A percentile compares a stretch with the other conserved stretches of the same genome.
Conservation (phyloP, 2,329 filamentous ascomycete species). For the Fusarium nematophilum region DNA sequence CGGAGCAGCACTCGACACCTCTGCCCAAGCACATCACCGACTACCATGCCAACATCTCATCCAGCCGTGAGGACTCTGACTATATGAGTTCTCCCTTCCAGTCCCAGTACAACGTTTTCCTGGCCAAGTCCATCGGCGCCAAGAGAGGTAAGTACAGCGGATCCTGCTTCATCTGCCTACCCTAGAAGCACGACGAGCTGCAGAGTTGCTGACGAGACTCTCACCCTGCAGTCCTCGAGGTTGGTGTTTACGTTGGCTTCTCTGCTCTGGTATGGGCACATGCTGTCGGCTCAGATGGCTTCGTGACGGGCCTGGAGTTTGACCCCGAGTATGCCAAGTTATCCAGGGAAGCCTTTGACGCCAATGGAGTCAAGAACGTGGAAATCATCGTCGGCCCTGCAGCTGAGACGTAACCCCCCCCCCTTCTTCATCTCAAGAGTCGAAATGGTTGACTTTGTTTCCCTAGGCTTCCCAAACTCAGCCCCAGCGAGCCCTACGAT, state of each 20-base stretch:
- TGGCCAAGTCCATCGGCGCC: conserved; percentile 55
- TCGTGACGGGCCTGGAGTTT: conserved; percentile 60
- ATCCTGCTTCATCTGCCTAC: background rate
- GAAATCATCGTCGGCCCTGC: conserved; percentile 61
- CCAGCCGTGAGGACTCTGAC: conserved; percentile 44
- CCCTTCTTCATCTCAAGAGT: too few relatives aligned
- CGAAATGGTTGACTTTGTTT: background rate
- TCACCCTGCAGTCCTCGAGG: conserved; percentile 55
- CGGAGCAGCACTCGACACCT: conserved; percentile 54
- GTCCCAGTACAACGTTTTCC: conserved; percentile 54
- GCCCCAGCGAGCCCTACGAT: conserved; percentile 56
- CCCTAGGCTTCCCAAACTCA: conserved; percentile 46
- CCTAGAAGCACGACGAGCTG: background rate
- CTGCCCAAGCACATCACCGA: conserved; percentile 56
- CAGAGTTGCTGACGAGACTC: background rate
- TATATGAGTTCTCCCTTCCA: conserved; percentile 58
- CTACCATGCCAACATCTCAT: conserved; percentile 52
- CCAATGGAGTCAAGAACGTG: conserved; percentile 56
- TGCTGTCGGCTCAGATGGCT: conserved; percentile 56
- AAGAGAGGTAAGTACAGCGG: conserved; percentile 50
- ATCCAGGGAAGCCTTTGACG: conserved; percentile 53
- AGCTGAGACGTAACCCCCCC: conserved; percentile 55
- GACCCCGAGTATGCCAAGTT: conserved; percentile 55
- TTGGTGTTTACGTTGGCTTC: conserved; percentile 62
- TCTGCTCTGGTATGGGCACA: conserved; percentile 62